Percentiles rank a stretch among this genome's conserved stretches.
Evolutionary conservation across 495 filamentous ascomycete genomes (phyloP).

Genomic region (Penicillium riverlandense): DNA sequence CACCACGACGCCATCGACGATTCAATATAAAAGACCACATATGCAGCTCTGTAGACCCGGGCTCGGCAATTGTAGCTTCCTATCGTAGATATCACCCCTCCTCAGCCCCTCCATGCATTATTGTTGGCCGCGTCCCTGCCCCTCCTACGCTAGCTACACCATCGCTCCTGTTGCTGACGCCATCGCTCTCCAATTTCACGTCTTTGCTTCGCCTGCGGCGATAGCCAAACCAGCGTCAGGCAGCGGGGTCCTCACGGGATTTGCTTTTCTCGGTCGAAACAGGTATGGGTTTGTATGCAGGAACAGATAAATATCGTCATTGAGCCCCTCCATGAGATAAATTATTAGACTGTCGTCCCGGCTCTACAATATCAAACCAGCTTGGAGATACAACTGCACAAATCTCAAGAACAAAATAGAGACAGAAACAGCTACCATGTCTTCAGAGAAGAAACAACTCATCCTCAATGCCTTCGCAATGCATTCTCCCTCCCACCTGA

Average conservation of each 20-base stretch:
- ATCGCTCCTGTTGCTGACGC: constrained; percentile 13
- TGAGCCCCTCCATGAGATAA: not conserved
- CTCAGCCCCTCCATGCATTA: too few relatives aligned
- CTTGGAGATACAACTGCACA: not conserved
- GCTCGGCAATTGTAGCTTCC: too few relatives aligned
- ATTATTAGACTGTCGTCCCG: too few relatives aligned
- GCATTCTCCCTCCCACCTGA: constrained; percentile 42
- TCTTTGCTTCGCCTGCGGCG: constrained; percentile 7
- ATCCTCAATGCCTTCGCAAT: constrained; percentile 54
- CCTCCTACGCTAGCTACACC: too few relatives aligned
- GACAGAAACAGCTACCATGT: constrained; percentile 7
- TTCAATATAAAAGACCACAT: too few relatives aligned
- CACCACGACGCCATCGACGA: too few relatives aligned
- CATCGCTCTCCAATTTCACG: constrained; percentile 23
- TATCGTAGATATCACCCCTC: too few relatives aligned
- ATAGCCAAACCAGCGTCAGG: constrained; percentile 2
- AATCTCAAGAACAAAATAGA: not conserved
- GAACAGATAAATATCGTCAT: constrained; percentile 2
- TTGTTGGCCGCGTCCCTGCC: too few relatives aligned
- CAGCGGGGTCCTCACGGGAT: constrained; percentile 9
- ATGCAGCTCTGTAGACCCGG: too few relatives aligned
- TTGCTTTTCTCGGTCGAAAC: too few relatives aligned
- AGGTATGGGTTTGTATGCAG: not conserved
- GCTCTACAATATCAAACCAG: too few relatives aligned
- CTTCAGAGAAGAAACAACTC: constrained; percentile 36